Evolutionary conservation across 805 yeast genomes (phyloP), one percentile per base, ranked within the genome.

Genomic region (Ascoidea tarda): DNA sequence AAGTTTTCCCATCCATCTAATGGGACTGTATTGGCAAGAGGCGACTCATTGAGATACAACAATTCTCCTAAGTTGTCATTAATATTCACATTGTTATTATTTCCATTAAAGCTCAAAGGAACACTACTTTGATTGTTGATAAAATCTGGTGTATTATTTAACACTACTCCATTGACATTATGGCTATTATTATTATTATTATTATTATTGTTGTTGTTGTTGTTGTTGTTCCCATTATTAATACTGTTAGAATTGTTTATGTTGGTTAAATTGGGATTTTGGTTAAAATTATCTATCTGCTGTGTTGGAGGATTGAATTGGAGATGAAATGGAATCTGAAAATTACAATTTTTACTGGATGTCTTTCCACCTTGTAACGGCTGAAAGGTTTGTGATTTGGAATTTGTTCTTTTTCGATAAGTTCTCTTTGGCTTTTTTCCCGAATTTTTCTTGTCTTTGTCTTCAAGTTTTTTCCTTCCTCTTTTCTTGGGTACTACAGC

Each of bases 381-480:
- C 28, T 21, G 28, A 21, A 21, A 21, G 28, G 28, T 21, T 46
- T 21, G 28, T 16, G 28, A 46, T 46, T 46, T 46, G 31, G 28
- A 54, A 67, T 56, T 46, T 49, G 31, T 14, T 28, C n/a, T n/a
- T 47, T 32, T 48, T 14, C 49, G 33, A 48, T 32, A 16, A 46
- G 28, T 46, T 48, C 12, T 21, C 4, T 21, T 14, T 47, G 28
- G 45, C 52, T 33, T 21, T 28, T 50, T 10, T 47, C 28, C 16
- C 3, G 8, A n/a, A 6, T 8, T 28, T 32, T 32, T 50, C 46
- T 47, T 32, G 31, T 28, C 32, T 42, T 42, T 16, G 31, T 45
- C 32, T 4, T 48, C 33, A 6, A 48, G 33, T 33, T 49, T 49
- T 49, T 49, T 16, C n/a, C 31, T 49, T 49, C 46, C 31, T 32